These are phyloP conservation scores for Voacanga thouarsii DNA, from an alignment of 257 asterid species.

Conservation along the genomic window DNA sequence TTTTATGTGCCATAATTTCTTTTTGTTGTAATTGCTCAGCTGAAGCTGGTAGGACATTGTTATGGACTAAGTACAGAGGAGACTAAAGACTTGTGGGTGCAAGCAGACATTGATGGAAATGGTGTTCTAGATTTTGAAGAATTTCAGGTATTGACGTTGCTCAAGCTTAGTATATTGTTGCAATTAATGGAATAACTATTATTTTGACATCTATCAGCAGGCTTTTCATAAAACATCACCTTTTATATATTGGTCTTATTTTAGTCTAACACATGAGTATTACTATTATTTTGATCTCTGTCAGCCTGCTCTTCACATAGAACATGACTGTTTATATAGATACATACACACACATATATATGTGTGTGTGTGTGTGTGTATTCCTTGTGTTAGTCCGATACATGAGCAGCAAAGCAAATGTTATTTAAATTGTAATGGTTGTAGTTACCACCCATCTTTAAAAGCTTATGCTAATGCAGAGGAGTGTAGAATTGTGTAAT, in stretches of 20 bases:
- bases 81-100: slow-evolving; percentile 79
- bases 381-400: not conserved
- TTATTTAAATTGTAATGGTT: not conserved
- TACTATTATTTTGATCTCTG: too few relatives aligned
- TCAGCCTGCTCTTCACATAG: too few relatives aligned
- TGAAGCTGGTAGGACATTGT: slow-evolving; percentile 78
- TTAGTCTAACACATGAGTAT: not conserved
- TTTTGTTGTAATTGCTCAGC: slow-evolving; percentile 45
- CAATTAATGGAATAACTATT: not conserved
- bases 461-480: not conserved
- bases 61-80: slow-evolving; percentile 81
- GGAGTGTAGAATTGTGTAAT: not conserved
- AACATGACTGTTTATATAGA: not conserved
- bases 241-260: not conserved
- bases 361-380: too few relatives aligned
- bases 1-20: not conserved
- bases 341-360: too few relatives aligned
- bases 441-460: not conserved
- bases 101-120: slow-evolving; percentile 78
- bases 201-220: not conserved
- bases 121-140: slow-evolving; percentile 77
- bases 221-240: not conserved
- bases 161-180: not conserved
- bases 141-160: slow-evolving; percentile 53
- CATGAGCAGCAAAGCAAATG: not conserved